Base-by-base conservation (phyloP, 1,284 basidiomycete species). In the Cutaneotrichosporon dermatis region DNA sequence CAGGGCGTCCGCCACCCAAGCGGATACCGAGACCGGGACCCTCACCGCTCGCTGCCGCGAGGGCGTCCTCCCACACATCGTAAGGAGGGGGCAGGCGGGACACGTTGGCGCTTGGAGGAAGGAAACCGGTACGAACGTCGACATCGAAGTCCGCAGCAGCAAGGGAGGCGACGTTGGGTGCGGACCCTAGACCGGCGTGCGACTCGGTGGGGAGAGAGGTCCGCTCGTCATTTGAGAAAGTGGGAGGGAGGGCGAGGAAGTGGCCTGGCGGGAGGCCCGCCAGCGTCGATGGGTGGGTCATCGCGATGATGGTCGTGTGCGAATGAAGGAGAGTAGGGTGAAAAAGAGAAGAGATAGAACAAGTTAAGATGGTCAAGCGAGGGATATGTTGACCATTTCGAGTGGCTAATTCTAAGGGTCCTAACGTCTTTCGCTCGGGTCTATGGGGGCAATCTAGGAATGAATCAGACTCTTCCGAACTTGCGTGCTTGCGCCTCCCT, bases 61-160 rank as follows among this genome's bases (percentile, higher is more conserved):
- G 60, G 10, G 76, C 74, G 33, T 71, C 71, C 76, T 92, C 92
- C 91, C 89, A 94, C 15, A 82, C 68, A 40, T 85, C 85, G 82
- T 86, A 92, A 56, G 80, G 75, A 0, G 62, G 66, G 0, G 84
- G 83, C 0, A 97, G 82, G 9, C 86, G 83, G 42, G 75, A 68
- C 0, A 92, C 70, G 0, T 92, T 92, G 1, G 84, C 83, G 37
- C 88, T 83, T 0, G 89, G 88, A 1, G 94, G 93, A 82, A 97
- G 85, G 74, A 98, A 97, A 0, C 94, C 94, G 0, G 92, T 92
- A 25, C 87, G 82, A 2, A 90, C 90, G 72, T 95, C 90, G 65
- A 97, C 88, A 74, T 96, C 92, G 80, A 92, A 97, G 80, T 97
- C 93, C 73, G 93, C 90, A 4, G 90, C 88, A 11, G 91, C 90